Percentiles rank a stretch among this genome's conserved stretches.
These are phyloP conservation scores for Kodamaea fungicola DNA, from an alignment of 1,139 yeast genomes.

Conservation along the genomic window DNA sequence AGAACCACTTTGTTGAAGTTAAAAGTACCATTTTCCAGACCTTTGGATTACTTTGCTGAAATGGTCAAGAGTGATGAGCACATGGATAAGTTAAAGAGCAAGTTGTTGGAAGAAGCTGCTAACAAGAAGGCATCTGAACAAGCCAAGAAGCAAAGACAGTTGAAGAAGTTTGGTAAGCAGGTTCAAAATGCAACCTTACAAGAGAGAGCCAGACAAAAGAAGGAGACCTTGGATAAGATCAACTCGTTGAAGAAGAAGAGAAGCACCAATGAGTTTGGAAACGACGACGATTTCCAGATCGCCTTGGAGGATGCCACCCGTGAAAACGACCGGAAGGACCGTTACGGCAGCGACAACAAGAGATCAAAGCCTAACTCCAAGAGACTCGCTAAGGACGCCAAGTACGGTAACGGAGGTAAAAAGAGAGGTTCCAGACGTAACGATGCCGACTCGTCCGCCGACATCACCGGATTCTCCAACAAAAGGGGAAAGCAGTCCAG, in stretches of 20 bases:
- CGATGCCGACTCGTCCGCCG: slow-evolving; percentile 72
- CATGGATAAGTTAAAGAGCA: slow-evolving; percentile 88
- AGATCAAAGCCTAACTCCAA: slow-evolving; percentile 59
- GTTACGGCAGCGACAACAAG: slow-evolving; percentile 32
- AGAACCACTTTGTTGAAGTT: slow-evolving; percentile 61
- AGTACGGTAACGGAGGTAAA: slow-evolving; percentile 67
- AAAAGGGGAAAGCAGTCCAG: slow-evolving; percentile 46
- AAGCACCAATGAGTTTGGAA: slow-evolving; percentile 66
- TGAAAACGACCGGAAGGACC: slow-evolving; percentile 31
- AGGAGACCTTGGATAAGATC: slow-evolving; percentile 85
- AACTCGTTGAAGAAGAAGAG: slow-evolving; percentile 86
- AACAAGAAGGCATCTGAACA: slow-evolving; percentile 91
- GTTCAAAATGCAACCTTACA: slow-evolving; percentile 93
- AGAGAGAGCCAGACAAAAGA: slow-evolving; percentile 92
- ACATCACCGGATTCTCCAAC: slow-evolving; percentile 59
- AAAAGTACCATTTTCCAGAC: slow-evolving; percentile 87
- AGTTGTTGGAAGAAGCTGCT: slow-evolving; percentile 81
- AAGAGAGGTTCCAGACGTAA: slow-evolving; percentile 72
- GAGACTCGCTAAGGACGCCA: slow-evolving; percentile 63
- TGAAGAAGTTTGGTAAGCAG: slow-evolving; percentile 97
- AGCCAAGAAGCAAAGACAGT: slow-evolving; percentile 88
- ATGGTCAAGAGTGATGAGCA: slow-evolving; percentile 98
- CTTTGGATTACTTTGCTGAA: slow-evolving; percentile 95
- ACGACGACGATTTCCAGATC: slow-evolving; percentile 59
- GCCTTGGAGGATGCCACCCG: slow-evolving; percentile 88